Conservation (phyloP, 2,329 filamentous ascomycete species). For the Arthrobotrys pseudoclavata region DNA sequence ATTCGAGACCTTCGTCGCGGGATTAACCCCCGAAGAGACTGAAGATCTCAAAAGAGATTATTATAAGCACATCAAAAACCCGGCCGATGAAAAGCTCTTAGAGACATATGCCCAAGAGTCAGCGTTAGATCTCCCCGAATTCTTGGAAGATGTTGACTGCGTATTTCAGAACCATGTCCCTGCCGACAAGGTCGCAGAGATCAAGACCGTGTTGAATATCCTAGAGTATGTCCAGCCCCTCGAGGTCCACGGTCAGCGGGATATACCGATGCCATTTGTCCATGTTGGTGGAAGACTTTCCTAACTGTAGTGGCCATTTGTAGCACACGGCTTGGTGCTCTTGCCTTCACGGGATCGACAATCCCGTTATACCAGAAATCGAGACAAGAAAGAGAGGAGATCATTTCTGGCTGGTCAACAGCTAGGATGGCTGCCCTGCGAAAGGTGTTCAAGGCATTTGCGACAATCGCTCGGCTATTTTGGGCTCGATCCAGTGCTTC, state of each 20-base stretch:
- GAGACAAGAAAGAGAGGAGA: conserved; percentile 72
- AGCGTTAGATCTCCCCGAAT: conserved; percentile 36
- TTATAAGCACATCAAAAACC: conserved; percentile 44
- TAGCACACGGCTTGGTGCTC: conserved; percentile 75
- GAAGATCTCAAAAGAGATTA: conserved; percentile 54
- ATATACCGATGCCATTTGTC: background rate
- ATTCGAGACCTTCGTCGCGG: conserved; percentile 50
- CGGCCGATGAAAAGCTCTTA: conserved; percentile 41
- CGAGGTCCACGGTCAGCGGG: background rate
- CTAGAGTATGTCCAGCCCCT: conserved; percentile 42
- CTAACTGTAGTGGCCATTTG: conserved; percentile 2
- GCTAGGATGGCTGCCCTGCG: conserved; percentile 67
- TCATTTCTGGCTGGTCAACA: conserved; percentile 75
- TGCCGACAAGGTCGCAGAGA: conserved; percentile 51
- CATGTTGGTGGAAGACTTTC: background rate
- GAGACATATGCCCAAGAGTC: conserved; percentile 54
- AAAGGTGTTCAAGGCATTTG: conserved; percentile 59
- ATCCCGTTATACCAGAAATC: conserved; percentile 75
- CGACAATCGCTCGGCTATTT: conserved; percentile 30
- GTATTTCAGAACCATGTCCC: conserved; percentile 45
- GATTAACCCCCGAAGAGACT: conserved; percentile 54
- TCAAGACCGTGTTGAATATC: conserved; percentile 58
- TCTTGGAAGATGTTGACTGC: conserved; percentile 46
- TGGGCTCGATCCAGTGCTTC: conserved; percentile 68
- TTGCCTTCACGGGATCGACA: conserved; percentile 77